Evolutionary conservation across 805 yeast genomes (phyloP).

Genomic region (Monosporozyma unispora): DNA sequence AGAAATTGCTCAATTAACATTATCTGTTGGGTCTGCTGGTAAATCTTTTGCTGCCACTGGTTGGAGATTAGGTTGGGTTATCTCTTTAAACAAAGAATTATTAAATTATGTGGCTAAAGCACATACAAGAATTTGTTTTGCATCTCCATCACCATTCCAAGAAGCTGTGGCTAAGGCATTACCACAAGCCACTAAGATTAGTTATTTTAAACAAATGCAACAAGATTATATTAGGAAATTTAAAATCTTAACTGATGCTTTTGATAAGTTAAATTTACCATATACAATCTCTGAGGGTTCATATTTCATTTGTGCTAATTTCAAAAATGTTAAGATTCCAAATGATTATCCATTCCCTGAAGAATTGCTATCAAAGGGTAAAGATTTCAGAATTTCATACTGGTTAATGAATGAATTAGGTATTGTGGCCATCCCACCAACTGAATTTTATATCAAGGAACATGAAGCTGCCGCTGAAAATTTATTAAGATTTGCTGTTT

Average conservation of each 20-base stretch:
- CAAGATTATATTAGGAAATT: conserved; percentile 62
- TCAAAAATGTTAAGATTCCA: conserved; percentile 75
- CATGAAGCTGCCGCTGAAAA: conserved; percentile 73
- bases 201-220: conserved; percentile 65
- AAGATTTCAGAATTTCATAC: conserved; percentile 81
- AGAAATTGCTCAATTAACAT: conserved; percentile 66
- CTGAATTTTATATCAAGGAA: conserved; percentile 75
- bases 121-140: conserved; percentile 88
- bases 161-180: conserved; percentile 83
- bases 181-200: conserved; percentile 45
- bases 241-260: conserved; percentile 60
- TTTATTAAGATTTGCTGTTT: conserved; percentile 86
- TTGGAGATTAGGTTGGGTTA: conserved; percentile 96
- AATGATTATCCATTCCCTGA: conserved; percentile 60
- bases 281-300: conserved; percentile 92
- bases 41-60: conserved; percentile 98
- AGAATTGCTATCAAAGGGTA: conserved; percentile 57
- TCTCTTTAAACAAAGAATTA: conserved; percentile 68
- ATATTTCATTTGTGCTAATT: conserved; percentile 82
- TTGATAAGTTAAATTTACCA: conserved; percentile 81
- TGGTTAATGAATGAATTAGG: conserved; percentile 92
- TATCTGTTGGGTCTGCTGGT: conserved; percentile 95
- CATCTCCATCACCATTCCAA: conserved; percentile 86
- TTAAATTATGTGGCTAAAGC: conserved; percentile 78
- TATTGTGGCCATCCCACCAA: conserved; percentile 93